phyloP scores from a whole-genome alignment of 176 grass and related monocot genomes.

The Triticum turgidum region DNA sequence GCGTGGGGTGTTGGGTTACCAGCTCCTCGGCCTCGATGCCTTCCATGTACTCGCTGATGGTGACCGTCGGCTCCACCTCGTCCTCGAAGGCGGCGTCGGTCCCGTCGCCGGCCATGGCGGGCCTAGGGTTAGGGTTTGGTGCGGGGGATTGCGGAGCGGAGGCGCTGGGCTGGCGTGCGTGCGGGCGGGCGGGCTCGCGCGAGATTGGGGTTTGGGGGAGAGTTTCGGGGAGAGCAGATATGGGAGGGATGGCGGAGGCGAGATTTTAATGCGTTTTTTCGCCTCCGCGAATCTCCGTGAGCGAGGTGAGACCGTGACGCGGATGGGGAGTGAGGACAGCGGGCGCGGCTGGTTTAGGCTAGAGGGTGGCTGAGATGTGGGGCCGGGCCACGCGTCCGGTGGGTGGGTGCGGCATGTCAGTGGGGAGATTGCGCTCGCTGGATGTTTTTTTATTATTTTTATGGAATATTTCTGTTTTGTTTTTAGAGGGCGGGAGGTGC shows the following conservation, averaged over 20 bases:
- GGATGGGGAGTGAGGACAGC: neutral
- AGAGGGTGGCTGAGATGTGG: neutral
- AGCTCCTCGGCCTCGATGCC: slow-evolving; percentile 85
- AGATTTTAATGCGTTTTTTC: neutral
- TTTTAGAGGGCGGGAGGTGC: neutral
- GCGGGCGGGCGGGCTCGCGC: neutral
- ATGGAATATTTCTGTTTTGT: neutral
- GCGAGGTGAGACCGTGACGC: neutral
- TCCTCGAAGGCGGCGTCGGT: slow-evolving; percentile 59
- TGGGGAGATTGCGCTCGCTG: neutral
- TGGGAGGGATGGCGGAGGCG: neutral
- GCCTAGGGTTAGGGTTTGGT: slow-evolving; percentile 15
- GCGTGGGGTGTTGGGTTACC: neutral
- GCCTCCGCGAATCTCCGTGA: neutral
- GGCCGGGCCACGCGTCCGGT: rapidly evolving
- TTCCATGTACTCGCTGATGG: slow-evolving; percentile 87
- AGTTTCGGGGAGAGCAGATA: neutral
- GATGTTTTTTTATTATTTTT: neutral
- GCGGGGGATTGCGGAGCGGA: no score
- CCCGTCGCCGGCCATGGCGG: slow-evolving; percentile 46
- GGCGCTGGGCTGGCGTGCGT: neutral
- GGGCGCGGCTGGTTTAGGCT: neutral
- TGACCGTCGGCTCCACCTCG: slow-evolving; percentile 56
- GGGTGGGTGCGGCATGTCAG: neutral
- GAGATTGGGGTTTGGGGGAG: slow-evolving; percentile 15